Conservation (phyloP, 192 early-diverging fungal species). For the Entomortierella parvispora region DNA sequence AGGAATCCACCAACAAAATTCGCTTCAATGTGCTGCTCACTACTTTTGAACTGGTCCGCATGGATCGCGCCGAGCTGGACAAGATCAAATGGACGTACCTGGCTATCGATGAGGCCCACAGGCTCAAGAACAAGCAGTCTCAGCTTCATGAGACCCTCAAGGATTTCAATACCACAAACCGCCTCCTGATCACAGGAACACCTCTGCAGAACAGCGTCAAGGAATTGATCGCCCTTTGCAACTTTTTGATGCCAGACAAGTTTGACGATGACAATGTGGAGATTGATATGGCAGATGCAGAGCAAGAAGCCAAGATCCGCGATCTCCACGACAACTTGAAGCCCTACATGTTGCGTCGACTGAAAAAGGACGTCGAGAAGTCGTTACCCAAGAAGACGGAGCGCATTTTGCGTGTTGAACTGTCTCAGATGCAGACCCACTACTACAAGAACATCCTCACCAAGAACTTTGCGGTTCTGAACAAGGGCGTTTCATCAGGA, state of each 20-base stretch:
- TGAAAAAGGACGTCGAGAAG: slow-evolving; percentile 99
- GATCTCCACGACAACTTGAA: slow-evolving; percentile 86
- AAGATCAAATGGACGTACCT: slow-evolving; percentile 92
- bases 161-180: slow-evolving; percentile 88
- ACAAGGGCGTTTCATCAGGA: slow-evolving; percentile 68
- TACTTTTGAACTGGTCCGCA: slow-evolving; percentile 94
- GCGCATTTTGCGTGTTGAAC: slow-evolving; percentile 93
- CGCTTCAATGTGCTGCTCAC: slow-evolving; percentile 96
- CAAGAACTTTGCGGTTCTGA: slow-evolving; percentile 91
- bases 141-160: slow-evolving; percentile 93
- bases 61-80: slow-evolving; percentile 85
- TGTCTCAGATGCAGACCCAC: slow-evolving; percentile 88
- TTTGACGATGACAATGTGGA: slow-evolving; percentile 86
- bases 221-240: slow-evolving; percentile 89
- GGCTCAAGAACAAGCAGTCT: slow-evolving; percentile 95
- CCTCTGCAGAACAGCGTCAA: slow-evolving; percentile 98
- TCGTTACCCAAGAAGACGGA: slow-evolving; percentile 96
- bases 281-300: slow-evolving; percentile 75
- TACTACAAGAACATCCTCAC: slow-evolving; percentile 97
- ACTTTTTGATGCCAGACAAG: slow-evolving; percentile 93
- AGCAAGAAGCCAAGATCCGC: slow-evolving; percentile 85
- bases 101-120: slow-evolving; percentile 98
- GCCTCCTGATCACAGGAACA: slow-evolving; percentile 97
- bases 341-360: slow-evolving; percentile 91
- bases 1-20: slow-evolving; percentile 59